Evolutionary conservation across 805 yeast species (phyloP), one percentile per base, ranked within the genome.

Genomic region (Yarrowia porcina): DNA sequence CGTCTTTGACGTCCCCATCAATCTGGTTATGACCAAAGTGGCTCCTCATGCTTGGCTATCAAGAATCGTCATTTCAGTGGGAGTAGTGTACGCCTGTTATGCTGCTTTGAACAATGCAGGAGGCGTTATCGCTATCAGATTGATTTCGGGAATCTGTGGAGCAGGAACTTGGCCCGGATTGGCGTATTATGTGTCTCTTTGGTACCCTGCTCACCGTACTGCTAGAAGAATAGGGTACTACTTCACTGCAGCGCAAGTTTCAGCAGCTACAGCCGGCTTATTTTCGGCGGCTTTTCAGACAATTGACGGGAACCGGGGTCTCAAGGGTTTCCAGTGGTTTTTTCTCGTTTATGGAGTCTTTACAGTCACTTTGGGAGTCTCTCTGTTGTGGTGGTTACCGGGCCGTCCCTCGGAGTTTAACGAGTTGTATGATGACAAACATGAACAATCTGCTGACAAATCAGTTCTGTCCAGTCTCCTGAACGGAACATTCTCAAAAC

Each of bases 131-230:
- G 96, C 91, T 1, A 73, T 85, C 44, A 79, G 96, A 66, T 83
- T 89, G 64, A 79, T 90, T 64, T 81, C 87, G 28, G 96, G 96
- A 52, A 67, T 87, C 63, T 87, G 86, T 64, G 89, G 89, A 60
- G 94, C 96, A 11, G 96, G 96, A 42, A 84, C 89, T 4, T 89
- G 96, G 96, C 96, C 96, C 1, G 96, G 96, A 10, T 79, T 90
- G 87, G 83, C 90, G 21, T 90, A 89, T 74, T 90, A 90, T 70
- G 79, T 90, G 44, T 83, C 92, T 0, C 76, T 89, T 68, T 90
- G 96, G 93, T 90, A 90, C 70, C 96, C 96, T 1, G 82, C 85
- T 60, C 85, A 87, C 50, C 78, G 94, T 65, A 82, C 85, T 67
- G 88, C 96, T 2, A 81, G 83, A 66, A 79, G 97, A 71, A 87